phyloP scores from a whole-genome alignment of 192 early-diverging fungal genomes.

The Phycomyces blakesleeanus region DNA sequence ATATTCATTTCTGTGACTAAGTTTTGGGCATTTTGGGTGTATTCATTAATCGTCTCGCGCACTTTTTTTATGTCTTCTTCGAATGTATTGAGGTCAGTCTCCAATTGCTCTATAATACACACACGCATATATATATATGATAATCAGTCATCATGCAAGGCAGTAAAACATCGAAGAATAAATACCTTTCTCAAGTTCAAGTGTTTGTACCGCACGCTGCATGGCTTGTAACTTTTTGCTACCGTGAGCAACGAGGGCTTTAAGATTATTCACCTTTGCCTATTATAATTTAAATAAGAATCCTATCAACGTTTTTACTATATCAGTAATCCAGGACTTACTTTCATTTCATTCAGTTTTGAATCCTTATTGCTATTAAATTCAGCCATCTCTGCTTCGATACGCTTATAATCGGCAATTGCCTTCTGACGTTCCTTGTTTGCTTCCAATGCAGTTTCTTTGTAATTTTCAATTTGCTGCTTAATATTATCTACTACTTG shows the following conservation, averaged over 20 bases:
- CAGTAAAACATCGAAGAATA: not conserved
- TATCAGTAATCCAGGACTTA: slow-evolving; percentile 16
- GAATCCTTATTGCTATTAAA: slow-evolving; percentile 83
- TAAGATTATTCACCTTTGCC: slow-evolving; percentile 62
- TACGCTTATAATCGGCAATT: slow-evolving; percentile 48
- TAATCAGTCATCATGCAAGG: too few relatives aligned
- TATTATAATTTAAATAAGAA: slow-evolving; percentile 26
- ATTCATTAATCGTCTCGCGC: slow-evolving; percentile 43
- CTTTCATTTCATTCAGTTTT: slow-evolving; percentile 81
- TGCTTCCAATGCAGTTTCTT: slow-evolving; percentile 39
- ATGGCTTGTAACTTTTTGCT: slow-evolving; percentile 53
- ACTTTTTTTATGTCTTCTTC: slow-evolving; percentile 46
- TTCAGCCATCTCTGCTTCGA: slow-evolving; percentile 87
- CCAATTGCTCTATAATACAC: slow-evolving; percentile 47
- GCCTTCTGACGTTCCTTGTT: slow-evolving; percentile 46
- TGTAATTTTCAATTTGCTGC: slow-evolving; percentile 47
- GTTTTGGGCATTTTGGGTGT: slow-evolving; percentile 37
- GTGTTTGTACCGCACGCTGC: slow-evolving; percentile 61
- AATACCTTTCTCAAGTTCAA: slow-evolving; percentile 63
- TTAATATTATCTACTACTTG: slow-evolving; percentile 56
- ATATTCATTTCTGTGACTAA: slow-evolving; percentile 9
- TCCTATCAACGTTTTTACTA: not conserved
- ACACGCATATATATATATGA: not conserved
- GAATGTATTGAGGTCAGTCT: slow-evolving; percentile 39
- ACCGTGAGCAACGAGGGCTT: slow-evolving; percentile 57